Evolutionary conservation across 2,329 filamentous ascomycete genomes (phyloP).

Genomic region (Cladophialophora carrionii): DNA sequence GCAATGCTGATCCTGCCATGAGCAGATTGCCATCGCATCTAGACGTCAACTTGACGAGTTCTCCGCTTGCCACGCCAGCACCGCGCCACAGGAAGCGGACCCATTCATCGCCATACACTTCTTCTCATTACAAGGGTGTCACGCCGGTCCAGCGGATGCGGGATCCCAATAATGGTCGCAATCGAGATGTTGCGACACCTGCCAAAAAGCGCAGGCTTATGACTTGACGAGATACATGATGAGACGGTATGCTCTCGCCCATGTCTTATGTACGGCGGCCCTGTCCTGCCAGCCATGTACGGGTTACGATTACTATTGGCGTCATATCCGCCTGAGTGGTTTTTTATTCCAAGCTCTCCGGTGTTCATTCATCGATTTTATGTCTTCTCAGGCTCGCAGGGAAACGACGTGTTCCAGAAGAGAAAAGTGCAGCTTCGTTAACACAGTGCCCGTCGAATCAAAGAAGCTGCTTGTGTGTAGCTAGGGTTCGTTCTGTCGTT

Average conservation of each 20-base stretch:
- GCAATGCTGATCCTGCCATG: constrained; percentile 53
- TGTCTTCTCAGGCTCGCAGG: neutral
- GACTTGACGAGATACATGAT: constrained; percentile 34
- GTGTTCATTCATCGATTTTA: neutral
- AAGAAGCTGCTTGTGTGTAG: neutral
- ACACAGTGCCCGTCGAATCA: neutral
- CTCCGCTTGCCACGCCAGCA: constrained; percentile 32
- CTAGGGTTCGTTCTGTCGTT: neutral
- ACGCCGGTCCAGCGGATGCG: constrained; percentile 39
- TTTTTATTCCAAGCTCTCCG: constrained; percentile 3
- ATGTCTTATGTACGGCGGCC: constrained; percentile 21
- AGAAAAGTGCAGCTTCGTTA: neutral
- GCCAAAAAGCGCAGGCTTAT: constrained; percentile 33
- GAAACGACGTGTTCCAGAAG: neutral
- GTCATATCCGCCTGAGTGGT: constrained; percentile 17
- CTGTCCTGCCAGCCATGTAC: constrained; percentile 28
- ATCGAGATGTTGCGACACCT: constrained; percentile 33
- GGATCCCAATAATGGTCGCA: constrained; percentile 32
- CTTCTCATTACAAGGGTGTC: constrained; percentile 38
- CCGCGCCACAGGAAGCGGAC: constrained; percentile 33
- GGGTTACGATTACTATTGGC: constrained; percentile 22
- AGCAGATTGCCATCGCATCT: constrained; percentile 51
- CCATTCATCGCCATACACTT: constrained; percentile 37
- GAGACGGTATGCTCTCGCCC: constrained; percentile 26
- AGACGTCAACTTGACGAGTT: constrained; percentile 38